Evolutionary conservation across 768 basidiomycete species (phyloP), one percentile per base, ranked within the genome.

Genomic region (Rhizopogon vinicolor): DNA sequence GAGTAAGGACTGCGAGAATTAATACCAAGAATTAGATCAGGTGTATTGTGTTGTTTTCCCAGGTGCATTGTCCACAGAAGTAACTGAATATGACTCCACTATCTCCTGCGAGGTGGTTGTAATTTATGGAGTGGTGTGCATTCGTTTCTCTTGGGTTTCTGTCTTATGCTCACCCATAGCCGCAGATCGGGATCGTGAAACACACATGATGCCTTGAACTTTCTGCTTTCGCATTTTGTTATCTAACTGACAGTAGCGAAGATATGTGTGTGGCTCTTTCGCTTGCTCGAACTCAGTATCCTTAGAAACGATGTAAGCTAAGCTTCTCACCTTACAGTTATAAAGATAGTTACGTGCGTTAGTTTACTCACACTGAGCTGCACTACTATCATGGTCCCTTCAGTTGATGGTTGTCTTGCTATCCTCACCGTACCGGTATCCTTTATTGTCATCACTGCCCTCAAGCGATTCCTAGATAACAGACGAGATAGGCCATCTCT

Each of bases 31-130:
- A 99, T 70, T 71, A 98, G 70, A 97, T 99, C 63, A 94, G 92
- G 94, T 93, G 48, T 51, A 80, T 65, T 10, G 22, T 22, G 22
- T 22, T 22, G 10, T 13, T 29, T 8, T 25, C 10, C 33, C 16
- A 13, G 31, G n/a, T 46, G 3, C 16, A 22, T 35, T 22, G 29
- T 51, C 28, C 29, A 37, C 45, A 16, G 25, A 22, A 19, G 13
- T 22, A 22, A 22, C 22, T 22, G 22, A 22, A 22, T 22, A 22
- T 22, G n/a, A n/a, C 37, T 33, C 39, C 16, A 41, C 16, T 13
- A 98, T 99, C 66, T 98, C 98, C 79, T 98, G 96, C 72, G 96
- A 98, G 76, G 97, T 98, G 66, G 95, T 99, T 29, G 97, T 95
- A 56, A 98, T 99, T 66, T 98, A 98, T 74, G 97, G 91, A 55